Evolutionary conservation across 202 grass and related monocot species (phyloP), one percentile per base, ranked within the genome.

Genomic region (Schoenoplectus tabernaemontani): DNA sequence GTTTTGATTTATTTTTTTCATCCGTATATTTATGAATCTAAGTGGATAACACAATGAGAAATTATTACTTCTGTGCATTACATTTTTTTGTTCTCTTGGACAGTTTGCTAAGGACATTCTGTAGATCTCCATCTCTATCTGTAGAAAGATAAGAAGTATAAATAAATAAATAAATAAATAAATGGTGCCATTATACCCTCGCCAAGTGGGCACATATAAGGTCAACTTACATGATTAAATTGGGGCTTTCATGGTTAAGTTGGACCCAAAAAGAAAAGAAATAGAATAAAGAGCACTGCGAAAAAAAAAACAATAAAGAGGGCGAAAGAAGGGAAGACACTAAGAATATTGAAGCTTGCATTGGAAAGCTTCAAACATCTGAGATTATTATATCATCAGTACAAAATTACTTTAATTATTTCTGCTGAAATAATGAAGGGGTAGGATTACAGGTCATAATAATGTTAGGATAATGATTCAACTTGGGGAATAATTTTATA

Each of bases 201-300:
- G 68, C 24, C 63, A 51, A 73, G 68, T 51, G 44, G 68, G 68
- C 12, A 3, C 11, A 50, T 13, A 50, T 50, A 48, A 51, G 68
- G 68, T 73, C 68, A 73, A 73, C 68, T 72, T 32, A 32, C 41
- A n/a, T 51, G 44, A 72, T 72, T 72, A 72, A 4, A 50, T 48
- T 30, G 20, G 43, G 5, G 23, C 41, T 30, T 12, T 6, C 5
- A 11, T 46, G 9, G 42, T 16, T 41, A 24, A 71, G 28, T 71
- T 71, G 4, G 66, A 71, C 19, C 10, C 19, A 66, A 22, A 7
- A 42, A 67, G 10, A 46, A 47, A 16, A 47, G 23, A 23, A 2
- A 46, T 43, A 46, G 4, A 7, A 46, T 20, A 46, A 47, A 7
- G 2, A 42, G 2, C 17, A 30, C 41, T 71, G 22, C 11, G 24